Base-by-base conservation (phyloP, 805 yeast species). In the Huiozyma naganishii region DNA sequence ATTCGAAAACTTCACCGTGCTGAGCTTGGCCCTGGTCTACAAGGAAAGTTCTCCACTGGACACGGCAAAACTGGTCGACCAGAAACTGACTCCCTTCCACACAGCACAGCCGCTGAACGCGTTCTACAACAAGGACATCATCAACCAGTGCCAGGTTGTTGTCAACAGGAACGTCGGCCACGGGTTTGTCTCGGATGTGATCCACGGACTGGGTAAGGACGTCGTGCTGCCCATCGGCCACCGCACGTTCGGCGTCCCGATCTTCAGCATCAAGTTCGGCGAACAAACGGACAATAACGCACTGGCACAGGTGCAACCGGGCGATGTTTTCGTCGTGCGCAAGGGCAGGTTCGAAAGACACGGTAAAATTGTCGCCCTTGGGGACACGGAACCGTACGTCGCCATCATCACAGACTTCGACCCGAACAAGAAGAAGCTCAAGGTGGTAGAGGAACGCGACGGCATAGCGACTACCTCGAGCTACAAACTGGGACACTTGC, bases 271-370 rank as follows among this genome's bases (percentile, higher is more conserved):
- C 83, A 48, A 88, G 80, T 53, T 61, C 12, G 71, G 69, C 46
- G 70, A 67, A 45, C 53, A 68, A 2, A 67, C 70, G 6, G 73
- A 77, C 6, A 37, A n/a, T 7, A 64, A 71, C 11, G 78, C 74
- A 51, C 54, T 65, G 29, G 87, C 77, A 43, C 83, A 78, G 36
- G 74, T 88, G 43, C 71, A 74, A 40, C 80, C 94, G 0, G 98
- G 98, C 47, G 97, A 92, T 61, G 71, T 90, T 7, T 63, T 87
- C 36, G 83, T 87, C 41, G 74, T 87, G 48, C 75, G 80, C 53
- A 78, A 78, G 44, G 95, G 87, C 6, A 73, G 73, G 47, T 89
- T 90, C 64, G 77, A 74, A 48, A 75, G 79, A 6, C 85, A 80
- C 52, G 54, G 52, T 17, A 40, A 43, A 17, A 38, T 42, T 1